Percentiles rank a stretch among this genome's conserved stretches.
Conservation (phyloP, 352 stramenopile species). For the Phytophthora rubi region DNA sequence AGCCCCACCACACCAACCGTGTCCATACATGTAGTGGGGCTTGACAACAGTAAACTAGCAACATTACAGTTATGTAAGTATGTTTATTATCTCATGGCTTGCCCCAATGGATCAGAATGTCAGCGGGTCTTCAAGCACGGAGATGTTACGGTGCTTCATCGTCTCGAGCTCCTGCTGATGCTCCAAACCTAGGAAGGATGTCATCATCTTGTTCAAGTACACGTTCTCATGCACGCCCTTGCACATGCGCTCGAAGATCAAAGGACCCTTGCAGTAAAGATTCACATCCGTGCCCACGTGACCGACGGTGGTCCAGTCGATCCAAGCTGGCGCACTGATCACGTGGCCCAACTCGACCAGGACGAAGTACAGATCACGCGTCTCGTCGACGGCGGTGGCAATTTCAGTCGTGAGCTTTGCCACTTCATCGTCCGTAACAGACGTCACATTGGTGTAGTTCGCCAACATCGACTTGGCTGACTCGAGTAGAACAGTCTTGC, state of each 20-base stretch:
- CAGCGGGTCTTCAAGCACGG: constrained; percentile 33
- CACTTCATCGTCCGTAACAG: constrained; percentile 34
- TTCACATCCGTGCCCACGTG: constrained; percentile 80
- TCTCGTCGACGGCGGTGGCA: constrained; percentile 52
- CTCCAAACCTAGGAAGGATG: constrained; percentile 68
- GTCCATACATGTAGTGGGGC: no score
- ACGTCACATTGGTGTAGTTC: constrained; percentile 66
- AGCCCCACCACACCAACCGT: no score
- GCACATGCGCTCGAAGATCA: constrained; percentile 65
- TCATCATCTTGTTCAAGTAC: constrained; percentile 81
- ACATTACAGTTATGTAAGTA: neutral
- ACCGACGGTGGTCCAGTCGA: constrained; percentile 69
- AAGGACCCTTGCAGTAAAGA: constrained; percentile 74
- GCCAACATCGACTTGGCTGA: constrained; percentile 51
- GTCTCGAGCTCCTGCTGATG: constrained; percentile 65
- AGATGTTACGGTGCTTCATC: constrained; percentile 53
- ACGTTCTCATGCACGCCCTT: constrained; percentile 73
- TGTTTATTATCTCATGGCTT: constrained; percentile 1
- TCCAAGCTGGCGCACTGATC: constrained; percentile 49
- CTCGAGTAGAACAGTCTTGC: constrained; percentile 48
- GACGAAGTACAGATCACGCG: constrained; percentile 46
- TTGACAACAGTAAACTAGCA: no score
- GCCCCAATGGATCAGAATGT: constrained; percentile 27
- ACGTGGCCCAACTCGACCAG: constrained; percentile 64
- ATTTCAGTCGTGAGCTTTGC: constrained; percentile 41